Evolutionary conservation across 441 rosid genomes (phyloP).

Genomic region (Mallotus repandus): DNA sequence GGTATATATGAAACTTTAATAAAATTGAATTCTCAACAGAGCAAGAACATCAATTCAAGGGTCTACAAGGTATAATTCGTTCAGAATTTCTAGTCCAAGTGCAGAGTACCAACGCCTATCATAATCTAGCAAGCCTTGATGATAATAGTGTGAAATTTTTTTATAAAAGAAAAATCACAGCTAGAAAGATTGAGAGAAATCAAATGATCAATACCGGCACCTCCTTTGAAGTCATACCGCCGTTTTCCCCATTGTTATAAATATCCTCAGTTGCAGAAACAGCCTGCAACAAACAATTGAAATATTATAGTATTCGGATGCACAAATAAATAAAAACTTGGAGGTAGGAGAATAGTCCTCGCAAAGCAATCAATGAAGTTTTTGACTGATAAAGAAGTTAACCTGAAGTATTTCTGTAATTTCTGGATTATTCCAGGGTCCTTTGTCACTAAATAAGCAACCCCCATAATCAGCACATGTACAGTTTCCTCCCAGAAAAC

Average conservation of each 20-base stretch:
- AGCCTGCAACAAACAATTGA: constrained; percentile 30
- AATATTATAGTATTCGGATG: neutral
- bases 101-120: neutral
- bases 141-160: no score
- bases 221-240: constrained; percentile 23
- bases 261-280: constrained; percentile 34
- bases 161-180: neutral
- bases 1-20: neutral
- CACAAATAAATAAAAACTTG: neutral
- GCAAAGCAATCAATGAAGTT: neutral
- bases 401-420: constrained; percentile 50
- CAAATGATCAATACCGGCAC: neutral
- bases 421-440: constrained; percentile 70
- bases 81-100: neutral
- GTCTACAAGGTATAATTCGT: neutral
- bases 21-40: neutral
- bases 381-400: neutral
- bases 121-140: neutral
- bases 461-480: constrained; percentile 58
- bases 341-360: neutral
- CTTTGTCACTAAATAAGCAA: constrained; percentile 58
- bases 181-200: neutral
- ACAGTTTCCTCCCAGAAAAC: constrained; percentile 62
- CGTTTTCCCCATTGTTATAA: constrained; percentile 22
- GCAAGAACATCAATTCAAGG: neutral